phyloP scores from a whole-genome alignment of 805 yeast genomes.

The Kodamaea hsintzibuensis region DNA sequence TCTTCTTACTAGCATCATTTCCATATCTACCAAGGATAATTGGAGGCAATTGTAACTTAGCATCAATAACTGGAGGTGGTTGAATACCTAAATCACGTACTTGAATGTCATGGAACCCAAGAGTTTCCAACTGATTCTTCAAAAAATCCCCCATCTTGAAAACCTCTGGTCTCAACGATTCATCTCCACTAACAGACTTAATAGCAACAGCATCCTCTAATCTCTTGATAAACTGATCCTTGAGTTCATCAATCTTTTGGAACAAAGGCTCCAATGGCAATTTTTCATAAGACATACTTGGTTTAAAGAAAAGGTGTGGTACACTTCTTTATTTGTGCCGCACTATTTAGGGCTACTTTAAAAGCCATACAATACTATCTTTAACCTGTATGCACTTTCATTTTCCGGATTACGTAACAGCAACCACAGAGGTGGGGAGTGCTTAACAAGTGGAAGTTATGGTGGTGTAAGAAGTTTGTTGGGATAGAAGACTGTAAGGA shows the following conservation, averaged over 20 bases:
- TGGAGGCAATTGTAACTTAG: conserved; percentile 81
- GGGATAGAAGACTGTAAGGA: too few relatives aligned
- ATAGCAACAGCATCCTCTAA: conserved; percentile 86
- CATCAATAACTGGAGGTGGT: conserved; percentile 82
- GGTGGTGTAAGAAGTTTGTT: too few relatives aligned
- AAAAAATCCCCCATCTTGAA: conserved; percentile 87
- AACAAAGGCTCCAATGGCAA: conserved; percentile 49
- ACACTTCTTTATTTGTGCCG: background rate
- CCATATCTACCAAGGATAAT: conserved; percentile 92
- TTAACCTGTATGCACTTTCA: background rate
- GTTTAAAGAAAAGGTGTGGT: background rate
- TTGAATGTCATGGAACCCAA: conserved; percentile 84
- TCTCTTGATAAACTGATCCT: conserved; percentile 71
- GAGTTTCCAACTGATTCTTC: conserved; percentile 59
- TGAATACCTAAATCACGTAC: conserved; percentile 83
- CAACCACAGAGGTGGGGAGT: too few relatives aligned
- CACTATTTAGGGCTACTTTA: background rate
- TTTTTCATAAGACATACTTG: conserved; percentile 38
- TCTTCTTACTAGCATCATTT: conserved; percentile 76
- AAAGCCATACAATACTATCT: background rate
- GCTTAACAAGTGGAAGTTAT: too few relatives aligned
- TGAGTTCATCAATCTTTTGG: conserved; percentile 67
- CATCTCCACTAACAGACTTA: conserved; percentile 94
- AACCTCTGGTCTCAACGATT: conserved; percentile 82
- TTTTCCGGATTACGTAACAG: background rate